Evolutionary conservation across 306 rosid genomes (phyloP).

Genomic region (Gastrolobium villosum): DNA sequence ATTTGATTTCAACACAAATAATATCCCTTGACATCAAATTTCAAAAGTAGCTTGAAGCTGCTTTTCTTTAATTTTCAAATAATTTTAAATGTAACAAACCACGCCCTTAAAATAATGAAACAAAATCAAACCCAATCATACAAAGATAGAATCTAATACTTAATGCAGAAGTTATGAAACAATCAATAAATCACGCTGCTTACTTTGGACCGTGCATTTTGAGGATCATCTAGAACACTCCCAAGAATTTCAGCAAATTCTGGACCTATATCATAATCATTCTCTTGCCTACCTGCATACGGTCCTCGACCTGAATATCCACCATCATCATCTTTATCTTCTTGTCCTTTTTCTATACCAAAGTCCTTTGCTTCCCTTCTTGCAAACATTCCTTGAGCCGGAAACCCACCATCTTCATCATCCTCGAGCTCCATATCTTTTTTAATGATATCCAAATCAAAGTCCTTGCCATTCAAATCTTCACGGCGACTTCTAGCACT

Average conservation of each 20-base stretch:
- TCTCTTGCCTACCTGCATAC: constrained; percentile 60
- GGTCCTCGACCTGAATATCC: constrained; percentile 57
- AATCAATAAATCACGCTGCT: constrained; percentile 37
- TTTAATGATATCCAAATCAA: constrained; percentile 44
- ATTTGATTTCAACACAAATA: constrained; percentile 12
- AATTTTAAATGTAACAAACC: constrained; percentile 27
- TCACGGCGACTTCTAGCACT: constrained; percentile 40
- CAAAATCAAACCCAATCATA: not conserved
- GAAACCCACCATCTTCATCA: constrained; percentile 48
- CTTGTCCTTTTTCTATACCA: constrained; percentile 45
- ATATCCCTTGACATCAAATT: constrained; percentile 22
- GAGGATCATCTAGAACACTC: constrained; percentile 73
- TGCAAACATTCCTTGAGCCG: constrained; percentile 41
- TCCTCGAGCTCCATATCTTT: constrained; percentile 49
- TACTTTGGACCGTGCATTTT: constrained; percentile 81
- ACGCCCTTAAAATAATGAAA: constrained; percentile 31
- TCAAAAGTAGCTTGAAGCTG: constrained; percentile 20
- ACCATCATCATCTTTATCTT: constrained; percentile 39
- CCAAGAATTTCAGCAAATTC: constrained; percentile 88
- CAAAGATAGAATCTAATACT: constrained; percentile 7
- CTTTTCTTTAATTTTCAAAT: constrained; percentile 36
- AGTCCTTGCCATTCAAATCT: constrained; percentile 48
- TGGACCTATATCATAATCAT: constrained; percentile 80
- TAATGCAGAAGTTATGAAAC: not conserved
- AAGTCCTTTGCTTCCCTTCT: constrained; percentile 58